Base-by-base conservation (phyloP, 345 rosid genomes). In the Acer saccharum region DNA sequence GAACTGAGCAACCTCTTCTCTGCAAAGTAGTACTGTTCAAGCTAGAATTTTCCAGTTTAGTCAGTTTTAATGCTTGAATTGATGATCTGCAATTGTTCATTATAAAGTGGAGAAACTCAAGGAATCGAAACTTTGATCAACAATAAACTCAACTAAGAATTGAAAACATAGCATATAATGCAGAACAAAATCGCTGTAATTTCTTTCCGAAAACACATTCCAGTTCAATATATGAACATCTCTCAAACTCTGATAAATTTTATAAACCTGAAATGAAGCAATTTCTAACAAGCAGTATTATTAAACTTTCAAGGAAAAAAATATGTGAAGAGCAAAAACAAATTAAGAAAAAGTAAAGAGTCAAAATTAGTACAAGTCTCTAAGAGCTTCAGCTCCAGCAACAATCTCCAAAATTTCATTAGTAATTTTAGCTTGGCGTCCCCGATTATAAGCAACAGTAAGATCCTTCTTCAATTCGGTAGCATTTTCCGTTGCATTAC, bases 351-450 rank as follows among this genome's bases (percentile, higher is more conserved):
- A 8, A 18, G 41, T 69, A 32, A 32, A 35, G 16, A 10, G 1
- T 44, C 21, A 50, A 72, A 67, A 62, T 62, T 76, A 70, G 57
- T 83, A 77, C 18, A 74, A 39, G 29, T 65, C 81, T 57, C 5
- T 71, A 74, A 91, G 90, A 50, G 98, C 97, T 78, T 95, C 95
- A 1, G 98, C 97, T 78, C 95, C 98, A 78, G 97, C 92, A 61
- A 90, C 88, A 69, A 93, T 92, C 85, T 93, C 98, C 77, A 93
- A 72, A 80, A 93, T 76, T 87, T 95, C 97, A 62, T 86, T 81
- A 1, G 97, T 95, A 73, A 92, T 89, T 85, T 93, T 95, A 41
- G 91, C 86, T 80, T 95, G 98, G 21, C 95, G 85, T 71, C 81
- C 80, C 55, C 94, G 80, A 78, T 93, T 93, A 69, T 91, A 93